Base-by-base conservation (phyloP, 2,329 filamentous ascomycete genomes). In the Aspergillus phoenicis region DNA sequence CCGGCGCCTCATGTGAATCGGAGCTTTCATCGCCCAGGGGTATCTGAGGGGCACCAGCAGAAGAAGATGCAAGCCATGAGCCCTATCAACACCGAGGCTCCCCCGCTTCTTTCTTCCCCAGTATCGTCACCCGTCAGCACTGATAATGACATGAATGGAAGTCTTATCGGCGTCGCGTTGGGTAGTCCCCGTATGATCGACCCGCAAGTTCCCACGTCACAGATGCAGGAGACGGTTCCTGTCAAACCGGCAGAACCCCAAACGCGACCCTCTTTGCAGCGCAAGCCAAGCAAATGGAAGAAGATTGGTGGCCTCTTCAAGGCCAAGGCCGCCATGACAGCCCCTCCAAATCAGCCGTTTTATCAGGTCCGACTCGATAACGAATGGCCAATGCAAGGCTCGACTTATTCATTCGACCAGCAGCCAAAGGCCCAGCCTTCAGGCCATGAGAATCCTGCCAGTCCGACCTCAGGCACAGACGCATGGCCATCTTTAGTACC, bases 141-240 rank as follows among this genome's bases (percentile, higher is more conserved):
- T 11, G 65, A 66, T 20, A 60, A 63, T 38, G 63, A 66, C 33
- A 61, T 61, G 7, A 75, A 78, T 7, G 79, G 80, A 48, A 77
- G 79, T 62, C 81, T 80, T 66, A 92, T 93, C 63, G 90, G 90
- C 8, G 88, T 93, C 82, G 90, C 90, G 1, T 77, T 92, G 59
- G 90, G 89, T 33, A 92, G 89, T 69, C 90, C 90, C 24, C 78
- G 81, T 13, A 66, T 73, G 64, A 30, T 71, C 5, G 62, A 69
- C n/a, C 43, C 66, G 28, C 64, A 66, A 10, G 61, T 58, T 13
- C 58, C 58, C 33, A 36, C 58, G 49, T 43, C 69, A 5, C 64
- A 69, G 6, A 53, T 52, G 53, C 64, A 65, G 45, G 62, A 64
- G 17, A 58, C 61, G 8, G 52, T 58, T 4, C 41, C 65, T 22